These are phyloP conservation scores for Pseudopithomyces maydicus DNA, from an alignment of 2,329 filamentous ascomycete species.

Conservation along the genomic window DNA sequence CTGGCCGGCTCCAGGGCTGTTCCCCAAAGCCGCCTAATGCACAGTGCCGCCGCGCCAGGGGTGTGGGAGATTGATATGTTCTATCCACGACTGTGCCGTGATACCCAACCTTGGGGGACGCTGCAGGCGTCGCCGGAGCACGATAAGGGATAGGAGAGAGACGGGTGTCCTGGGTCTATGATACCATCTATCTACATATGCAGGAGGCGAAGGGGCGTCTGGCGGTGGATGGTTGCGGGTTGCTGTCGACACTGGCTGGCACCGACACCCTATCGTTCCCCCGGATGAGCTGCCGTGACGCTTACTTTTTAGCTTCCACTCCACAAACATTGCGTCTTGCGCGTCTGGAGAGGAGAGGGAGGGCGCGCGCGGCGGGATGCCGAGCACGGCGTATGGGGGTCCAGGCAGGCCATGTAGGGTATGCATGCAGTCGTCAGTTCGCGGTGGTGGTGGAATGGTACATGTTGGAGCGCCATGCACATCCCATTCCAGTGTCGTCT, in stretches of 20 bases:
- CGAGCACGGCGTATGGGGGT: neutral
- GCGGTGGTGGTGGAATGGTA: no score
- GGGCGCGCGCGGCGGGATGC: neutral
- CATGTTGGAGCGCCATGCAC: neutral
- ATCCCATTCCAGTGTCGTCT: neutral
- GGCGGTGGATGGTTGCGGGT: neutral
- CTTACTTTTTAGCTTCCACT: conserved; percentile 9
- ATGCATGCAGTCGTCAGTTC: neutral
- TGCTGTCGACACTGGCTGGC: neutral
- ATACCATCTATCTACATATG: neutral
- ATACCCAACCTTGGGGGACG: conserved; percentile 16
- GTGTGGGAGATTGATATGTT: conserved; percentile 17
- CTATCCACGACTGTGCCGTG: conserved; percentile 17
- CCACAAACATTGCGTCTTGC: conserved; percentile 3
- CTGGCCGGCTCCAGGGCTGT: conserved; percentile 13
- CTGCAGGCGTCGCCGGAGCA: neutral
- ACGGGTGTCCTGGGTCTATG: no score
- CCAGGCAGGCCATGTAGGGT: neutral
- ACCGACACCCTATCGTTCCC: conserved; percentile 5
- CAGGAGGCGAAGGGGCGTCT: neutral
- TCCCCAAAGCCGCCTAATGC: conserved; percentile 12
- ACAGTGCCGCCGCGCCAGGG: conserved; percentile 15
- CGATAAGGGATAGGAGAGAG: conserved; percentile 8
- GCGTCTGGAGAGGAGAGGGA: neutral
- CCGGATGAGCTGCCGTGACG: conserved; percentile 10